Percentiles rank a stretch among this genome's conserved stretches.
Conservation (phyloP, 2,329 filamentous ascomycete genomes). For the Laburnicola sp. region DNA sequence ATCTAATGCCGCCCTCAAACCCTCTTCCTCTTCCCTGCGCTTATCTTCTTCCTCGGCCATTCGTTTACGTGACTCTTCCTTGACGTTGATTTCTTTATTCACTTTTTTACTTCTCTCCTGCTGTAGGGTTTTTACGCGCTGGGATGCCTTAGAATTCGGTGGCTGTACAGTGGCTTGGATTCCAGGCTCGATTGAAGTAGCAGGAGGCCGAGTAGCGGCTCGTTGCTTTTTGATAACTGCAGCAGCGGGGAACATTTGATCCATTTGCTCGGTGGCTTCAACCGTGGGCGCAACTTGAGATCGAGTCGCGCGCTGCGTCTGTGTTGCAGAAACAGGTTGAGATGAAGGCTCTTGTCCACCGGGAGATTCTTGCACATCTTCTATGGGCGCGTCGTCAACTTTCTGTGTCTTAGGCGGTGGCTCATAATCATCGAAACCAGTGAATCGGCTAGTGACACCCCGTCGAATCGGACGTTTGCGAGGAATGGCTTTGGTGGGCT, state of each 20-base stretch:
- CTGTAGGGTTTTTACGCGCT: constrained; percentile 49
- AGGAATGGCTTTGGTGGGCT: constrained; percentile 29
- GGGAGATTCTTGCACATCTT: constrained; percentile 27
- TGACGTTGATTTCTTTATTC: constrained; percentile 65
- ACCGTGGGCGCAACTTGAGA: constrained; percentile 45
- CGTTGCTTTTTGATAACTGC: constrained; percentile 78
- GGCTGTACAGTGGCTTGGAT: constrained; percentile 43
- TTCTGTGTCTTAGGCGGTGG: constrained; percentile 37
- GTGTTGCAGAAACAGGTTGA: constrained; percentile 23
- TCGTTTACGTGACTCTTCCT: constrained; percentile 49
- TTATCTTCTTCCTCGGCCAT: constrained; percentile 57
- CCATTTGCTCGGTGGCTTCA: constrained; percentile 61
- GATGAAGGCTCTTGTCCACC: constrained; percentile 16
- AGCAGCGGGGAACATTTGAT: constrained; percentile 74
- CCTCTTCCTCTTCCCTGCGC: constrained; percentile 66
- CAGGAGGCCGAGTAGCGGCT: constrained; percentile 33
- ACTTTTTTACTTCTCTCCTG: constrained; percentile 49
- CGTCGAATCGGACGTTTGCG: constrained; percentile 42
- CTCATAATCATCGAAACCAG: constrained; percentile 67
- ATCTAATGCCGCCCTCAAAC: constrained; percentile 59
- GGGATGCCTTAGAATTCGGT: constrained; percentile 22
- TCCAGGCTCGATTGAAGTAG: constrained; percentile 34
- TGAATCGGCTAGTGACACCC: constrained; percentile 61
- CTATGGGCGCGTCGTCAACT: constrained; percentile 30
- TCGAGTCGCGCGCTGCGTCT: constrained; percentile 30